Conservation (phyloP, 352 stramenopile genomes). For the Phytophthora brassicae region DNA sequence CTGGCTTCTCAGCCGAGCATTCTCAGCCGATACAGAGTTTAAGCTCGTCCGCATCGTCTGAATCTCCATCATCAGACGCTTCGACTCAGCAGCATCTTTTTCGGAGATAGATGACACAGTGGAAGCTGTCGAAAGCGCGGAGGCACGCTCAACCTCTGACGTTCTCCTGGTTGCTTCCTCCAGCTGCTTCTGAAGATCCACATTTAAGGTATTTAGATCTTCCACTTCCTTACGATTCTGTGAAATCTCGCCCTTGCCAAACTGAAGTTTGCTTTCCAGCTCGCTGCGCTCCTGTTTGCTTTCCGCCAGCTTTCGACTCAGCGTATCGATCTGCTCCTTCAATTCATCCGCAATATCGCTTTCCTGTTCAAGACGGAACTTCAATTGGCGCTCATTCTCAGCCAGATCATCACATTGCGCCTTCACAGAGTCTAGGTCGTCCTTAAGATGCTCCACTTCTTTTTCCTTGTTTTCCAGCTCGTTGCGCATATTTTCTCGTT, state of each 20-base stretch:
- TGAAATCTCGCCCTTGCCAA: slow-evolving; percentile 50
- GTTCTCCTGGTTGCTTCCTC: slow-evolving; percentile 50
- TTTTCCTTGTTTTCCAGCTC: slow-evolving; percentile 39
- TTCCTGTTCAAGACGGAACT: slow-evolving; percentile 44
- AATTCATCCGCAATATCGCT: slow-evolving; percentile 42
- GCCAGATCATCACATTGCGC: slow-evolving; percentile 55
- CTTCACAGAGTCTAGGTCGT: slow-evolving; percentile 44
- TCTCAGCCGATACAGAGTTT: slow-evolving; percentile 60
- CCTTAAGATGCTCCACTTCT: slow-evolving; percentile 34
- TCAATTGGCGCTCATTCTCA: slow-evolving; percentile 49
- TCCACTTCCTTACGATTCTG: slow-evolving; percentile 60
- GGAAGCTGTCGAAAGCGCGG: slow-evolving; percentile 37
- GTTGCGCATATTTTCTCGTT: slow-evolving; percentile 39
- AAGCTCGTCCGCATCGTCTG: slow-evolving; percentile 54
- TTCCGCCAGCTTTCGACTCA: slow-evolving; percentile 43
- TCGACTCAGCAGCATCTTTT: slow-evolving; percentile 33
- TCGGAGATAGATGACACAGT: slow-evolving; percentile 28
- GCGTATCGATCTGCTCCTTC: slow-evolving; percentile 44
- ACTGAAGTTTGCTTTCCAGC: slow-evolving; percentile 46
- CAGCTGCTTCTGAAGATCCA: slow-evolving; percentile 51
- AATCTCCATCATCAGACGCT: slow-evolving; percentile 53
- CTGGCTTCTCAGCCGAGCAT: slow-evolving; percentile 49
- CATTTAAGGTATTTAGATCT: slow-evolving; percentile 51
- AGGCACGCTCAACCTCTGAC: slow-evolving; percentile 45
- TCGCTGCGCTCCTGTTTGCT: slow-evolving; percentile 39